phyloP scores from a whole-genome alignment of 495 filamentous ascomycete genomes.

The Lepraria neglecta region DNA sequence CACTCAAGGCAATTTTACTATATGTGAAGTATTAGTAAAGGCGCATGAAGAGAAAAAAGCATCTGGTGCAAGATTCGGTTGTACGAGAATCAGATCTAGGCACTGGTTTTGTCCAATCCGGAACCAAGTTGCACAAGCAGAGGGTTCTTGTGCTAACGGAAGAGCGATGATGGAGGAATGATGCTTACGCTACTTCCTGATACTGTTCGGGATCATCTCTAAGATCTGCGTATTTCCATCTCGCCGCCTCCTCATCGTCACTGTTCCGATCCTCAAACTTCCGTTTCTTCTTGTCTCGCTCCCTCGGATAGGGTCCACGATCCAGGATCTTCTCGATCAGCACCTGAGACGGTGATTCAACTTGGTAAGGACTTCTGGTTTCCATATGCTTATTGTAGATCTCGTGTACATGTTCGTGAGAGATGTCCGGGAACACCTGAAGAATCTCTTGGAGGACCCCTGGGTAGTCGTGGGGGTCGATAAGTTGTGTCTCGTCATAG shows the following conservation, averaged over 20 bases:
- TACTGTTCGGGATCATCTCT: conserved; percentile 27
- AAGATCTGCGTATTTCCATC: conserved; percentile 33
- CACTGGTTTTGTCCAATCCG: neutral
- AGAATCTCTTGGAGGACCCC: conserved; percentile 39
- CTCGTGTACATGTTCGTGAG: conserved; percentile 37
- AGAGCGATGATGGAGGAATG: conserved; percentile 2
- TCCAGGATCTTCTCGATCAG: conserved; percentile 43
- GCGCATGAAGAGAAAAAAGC: neutral
- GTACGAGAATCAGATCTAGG: too few relatives aligned
- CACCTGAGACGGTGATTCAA: conserved; percentile 20
- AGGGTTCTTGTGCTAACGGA: neutral
- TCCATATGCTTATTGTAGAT: conserved; percentile 32
- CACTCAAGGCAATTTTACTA: conserved; percentile 38
- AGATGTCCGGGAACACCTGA: conserved; percentile 48
- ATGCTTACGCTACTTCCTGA: conserved; percentile 32
- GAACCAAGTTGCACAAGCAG: neutral
- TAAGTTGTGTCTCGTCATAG: neutral
- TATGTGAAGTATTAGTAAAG: neutral
- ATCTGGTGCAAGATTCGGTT: neutral
- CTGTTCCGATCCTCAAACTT: conserved; percentile 36
- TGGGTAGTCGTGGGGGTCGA: conserved; percentile 20
- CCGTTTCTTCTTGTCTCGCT: conserved; percentile 35
- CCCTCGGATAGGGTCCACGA: conserved; percentile 43
- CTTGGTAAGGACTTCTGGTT: neutral
- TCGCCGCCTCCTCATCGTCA: conserved; percentile 35